Conservation (phyloP, 2,329 filamentous ascomycete genomes). For the Alternaria longipes region DNA sequence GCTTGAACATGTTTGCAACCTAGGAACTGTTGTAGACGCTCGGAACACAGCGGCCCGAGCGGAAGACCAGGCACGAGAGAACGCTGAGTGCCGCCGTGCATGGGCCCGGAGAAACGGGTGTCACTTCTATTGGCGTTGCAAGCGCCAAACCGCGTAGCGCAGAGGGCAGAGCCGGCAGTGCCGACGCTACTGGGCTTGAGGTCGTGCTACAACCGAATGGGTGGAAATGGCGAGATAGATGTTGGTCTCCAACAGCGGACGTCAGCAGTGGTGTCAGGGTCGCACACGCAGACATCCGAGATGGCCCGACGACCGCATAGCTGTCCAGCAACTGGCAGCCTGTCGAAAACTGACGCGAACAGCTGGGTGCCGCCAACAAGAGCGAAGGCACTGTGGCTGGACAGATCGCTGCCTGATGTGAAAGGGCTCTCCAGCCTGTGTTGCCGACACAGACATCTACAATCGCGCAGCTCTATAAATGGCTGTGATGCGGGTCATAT, state of each 20-base stretch:
- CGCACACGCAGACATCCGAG: not conserved
- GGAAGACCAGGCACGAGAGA: not conserved
- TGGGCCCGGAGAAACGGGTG: not conserved
- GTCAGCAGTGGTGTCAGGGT: not conserved
- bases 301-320: slow-evolving; percentile 2
- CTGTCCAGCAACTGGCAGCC: not conserved
- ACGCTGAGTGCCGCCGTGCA: not conserved
- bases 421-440: not conserved
- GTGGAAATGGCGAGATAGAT: not conserved
- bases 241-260: not conserved
- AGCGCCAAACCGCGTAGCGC: not conserved
- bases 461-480: slow-evolving; percentile 4
- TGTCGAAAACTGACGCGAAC: not conserved
- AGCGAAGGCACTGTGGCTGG: not conserved
- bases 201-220: not conserved
- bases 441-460: not conserved
- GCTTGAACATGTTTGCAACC: not conserved
- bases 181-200: not conserved
- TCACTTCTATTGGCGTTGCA: not conserved
- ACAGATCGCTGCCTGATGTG: not conserved
- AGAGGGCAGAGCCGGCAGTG: not conserved
- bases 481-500: not conserved
- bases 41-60: not conserved
- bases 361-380: not conserved
- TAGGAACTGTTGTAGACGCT: not conserved